A percentile compares a stretch with the other conserved stretches of the same genome.
Conservation (phyloP, 2,329 filamentous ascomycete genomes). For the Furcasterigmium sp. region DNA sequence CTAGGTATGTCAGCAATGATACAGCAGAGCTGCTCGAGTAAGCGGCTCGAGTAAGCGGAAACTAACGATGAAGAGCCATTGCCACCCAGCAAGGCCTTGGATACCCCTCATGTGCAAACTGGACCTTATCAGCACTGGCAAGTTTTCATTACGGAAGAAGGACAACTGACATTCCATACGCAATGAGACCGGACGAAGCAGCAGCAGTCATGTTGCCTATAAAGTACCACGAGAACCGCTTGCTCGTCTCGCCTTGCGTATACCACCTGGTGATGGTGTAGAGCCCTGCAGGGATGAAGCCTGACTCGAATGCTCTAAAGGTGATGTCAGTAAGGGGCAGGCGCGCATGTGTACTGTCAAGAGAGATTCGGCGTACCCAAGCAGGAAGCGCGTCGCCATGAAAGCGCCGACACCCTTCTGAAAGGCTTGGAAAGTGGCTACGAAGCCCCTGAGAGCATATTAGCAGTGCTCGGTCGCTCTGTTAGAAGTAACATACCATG, state of each 20-base stretch:
- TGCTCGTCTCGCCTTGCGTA: slow-evolving; percentile 37
- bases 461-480: slow-evolving; percentile 20
- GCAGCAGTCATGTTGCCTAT: slow-evolving; percentile 36
- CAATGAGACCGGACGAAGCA: slow-evolving; percentile 33
- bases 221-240: slow-evolving; percentile 38
- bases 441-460: slow-evolving; percentile 22
- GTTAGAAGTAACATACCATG: slow-evolving; percentile 28
- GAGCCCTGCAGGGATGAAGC: slow-evolving; percentile 40
- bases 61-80: slow-evolving; percentile 25
- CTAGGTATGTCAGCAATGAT: slow-evolving; percentile 10
- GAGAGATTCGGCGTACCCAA: slow-evolving; percentile 17
- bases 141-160: no score
- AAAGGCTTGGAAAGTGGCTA: slow-evolving; percentile 28
- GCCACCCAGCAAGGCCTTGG: slow-evolving; percentile 23
- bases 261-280: slow-evolving; percentile 44
- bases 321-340: not conserved
- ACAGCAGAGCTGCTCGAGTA: no score
- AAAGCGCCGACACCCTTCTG: slow-evolving; percentile 21
- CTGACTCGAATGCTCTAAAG: slow-evolving; percentile 24
- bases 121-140: not conserved
- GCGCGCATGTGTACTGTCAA: not conserved
- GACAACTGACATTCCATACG: slow-evolving; percentile 29
- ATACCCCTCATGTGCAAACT: slow-evolving; percentile 26
- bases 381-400: slow-evolving; percentile 30
- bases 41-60: not conserved